Base-by-base conservation (phyloP, 169 alveolate genomes). In the Plasmodium fragile region DNA sequence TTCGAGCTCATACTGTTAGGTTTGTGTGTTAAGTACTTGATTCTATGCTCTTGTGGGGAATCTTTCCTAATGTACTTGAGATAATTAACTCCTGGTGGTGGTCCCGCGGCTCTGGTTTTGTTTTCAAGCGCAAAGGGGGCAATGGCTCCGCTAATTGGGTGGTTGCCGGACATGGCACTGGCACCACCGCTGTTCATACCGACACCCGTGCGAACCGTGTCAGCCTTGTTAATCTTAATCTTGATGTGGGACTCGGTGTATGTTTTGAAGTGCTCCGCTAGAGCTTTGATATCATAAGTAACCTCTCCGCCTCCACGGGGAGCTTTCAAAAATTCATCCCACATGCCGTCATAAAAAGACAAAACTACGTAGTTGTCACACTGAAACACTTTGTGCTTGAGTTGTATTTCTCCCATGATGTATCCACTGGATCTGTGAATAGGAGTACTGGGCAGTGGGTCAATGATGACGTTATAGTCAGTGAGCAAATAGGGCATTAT, bases 381-480 rank as follows among this genome's bases (percentile, higher is more conserved):
- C 81, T 69, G 89, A 89, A 89, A 89, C 11, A 89, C 94, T 72
- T 89, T 89, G 71, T 89, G 94, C 71, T 89, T 89, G 5, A 89
- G 45, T 69, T 89, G 94, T 39, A 89, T 89, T 89, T 89, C 94
- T 5, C 94, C 94, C 94, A 89, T 89, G 30, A 89, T 49, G 81
- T 59, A 79, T 53, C 94, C 94, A 89, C 87, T 89, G 3, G 79
- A 89, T 79, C 81, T 89, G 81, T 89, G 94, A 59, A 89, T 89
- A 43, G 94, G 94, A 59, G 91, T 79, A 1, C 83, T 55, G 1
- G 94, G 94, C 49, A 89, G 71, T 1, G 94, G 94, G 41, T 89
- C 94, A 41, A 89, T 79, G 52, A 89, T 89, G n/a, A 89, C 90
- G 8, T 89, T 89, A 22, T 89, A 89, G 34, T 89, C 94, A 16